Base-by-base conservation (phyloP, 495 filamentous ascomycete species). In the Penicillium robsamsonii region DNA sequence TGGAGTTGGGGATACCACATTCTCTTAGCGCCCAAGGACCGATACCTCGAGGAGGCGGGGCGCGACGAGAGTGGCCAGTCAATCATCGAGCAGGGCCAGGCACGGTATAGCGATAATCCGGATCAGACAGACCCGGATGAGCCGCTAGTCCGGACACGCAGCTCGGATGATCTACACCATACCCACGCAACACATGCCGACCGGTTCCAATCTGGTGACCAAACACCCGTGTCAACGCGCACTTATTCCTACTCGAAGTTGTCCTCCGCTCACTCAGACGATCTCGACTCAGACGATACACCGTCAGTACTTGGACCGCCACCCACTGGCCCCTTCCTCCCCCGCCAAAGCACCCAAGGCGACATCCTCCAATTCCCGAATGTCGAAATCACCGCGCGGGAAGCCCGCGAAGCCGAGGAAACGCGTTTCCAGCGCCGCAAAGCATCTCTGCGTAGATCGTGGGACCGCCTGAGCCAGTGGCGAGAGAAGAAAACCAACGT, bases 1-100 rank as follows among this genome's bases (percentile, higher is more conserved):
- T 98, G 94, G 94, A 97, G 90, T 60, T 98, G 95, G 95, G 94
- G 94, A 9, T 97, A 95, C 64, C 90, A 96, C 64, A 84, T 97
- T 41, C 75, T 98, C 15, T 78, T 98, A 8, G 92, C 91, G 15
- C 90, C 91, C 3, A 84, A 87, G 55, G 81, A 84, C 25, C 71
- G 68, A 18, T 79, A 71, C 45, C 46, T 74, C n/a, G 86, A 87
- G 55, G 87, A 89, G 57, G 79, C 77, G 18, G 84, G 87, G 38
- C 79, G 83, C 43, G 76, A 74, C 13, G 68, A 80, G 18, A 56
- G 27, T 2, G 78, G 81, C 38, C 68, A 71, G 13, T 69, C 75
- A 8, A 60, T 59, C 5, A 72, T 86, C 15, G 87, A 91, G 67
- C 82, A 86, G 57, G 89, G 89, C 24, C 79, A 77, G 53, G 73